These are phyloP conservation scores for Uncinocarpus reesii DNA, from an alignment of 2,329 filamentous ascomycete genomes.

Conservation along the genomic window DNA sequence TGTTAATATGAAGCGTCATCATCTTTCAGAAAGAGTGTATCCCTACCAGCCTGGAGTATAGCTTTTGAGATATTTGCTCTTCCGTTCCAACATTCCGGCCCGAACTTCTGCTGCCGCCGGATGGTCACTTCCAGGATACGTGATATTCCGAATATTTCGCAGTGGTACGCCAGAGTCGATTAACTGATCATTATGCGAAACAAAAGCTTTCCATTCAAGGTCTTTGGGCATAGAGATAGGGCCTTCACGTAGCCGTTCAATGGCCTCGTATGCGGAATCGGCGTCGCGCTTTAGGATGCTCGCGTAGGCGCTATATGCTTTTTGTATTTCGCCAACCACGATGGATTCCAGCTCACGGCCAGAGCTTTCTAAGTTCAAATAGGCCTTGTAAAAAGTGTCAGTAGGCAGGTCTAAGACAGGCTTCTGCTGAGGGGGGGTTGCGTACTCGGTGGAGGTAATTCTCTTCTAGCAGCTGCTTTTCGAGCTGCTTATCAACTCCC, in stretches of 20 bases:
- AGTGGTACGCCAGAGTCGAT: constrained; percentile 75
- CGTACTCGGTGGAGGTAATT: constrained; percentile 87
- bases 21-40: no score
- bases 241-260: constrained; percentile 71
- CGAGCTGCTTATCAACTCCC: constrained; percentile 77
- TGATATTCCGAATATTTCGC: constrained; percentile 67
- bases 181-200: constrained; percentile 71
- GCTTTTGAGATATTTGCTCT: constrained; percentile 98
- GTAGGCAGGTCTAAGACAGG: neutral
- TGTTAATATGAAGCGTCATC: no score
- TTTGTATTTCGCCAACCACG: constrained; percentile 93
- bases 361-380: constrained; percentile 85
- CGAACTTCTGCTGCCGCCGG: constrained; percentile 73
- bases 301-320: constrained; percentile 89
- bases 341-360: constrained; percentile 93
- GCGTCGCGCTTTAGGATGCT: constrained; percentile 85
- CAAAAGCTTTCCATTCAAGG: constrained; percentile 77
- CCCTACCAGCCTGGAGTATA: constrained; percentile 90
- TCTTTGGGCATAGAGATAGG: constrained; percentile 92
- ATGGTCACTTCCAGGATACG: constrained; percentile 84
- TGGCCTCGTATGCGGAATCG: constrained; percentile 64
- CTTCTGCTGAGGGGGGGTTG: constrained; percentile 8
- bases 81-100: constrained; percentile 84
- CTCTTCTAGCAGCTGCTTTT: constrained; percentile 89
- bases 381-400: constrained; percentile 57